Base-by-base conservation (phyloP, 2,329 filamentous ascomycete species). In the Nothomitra cinnamomea region DNA sequence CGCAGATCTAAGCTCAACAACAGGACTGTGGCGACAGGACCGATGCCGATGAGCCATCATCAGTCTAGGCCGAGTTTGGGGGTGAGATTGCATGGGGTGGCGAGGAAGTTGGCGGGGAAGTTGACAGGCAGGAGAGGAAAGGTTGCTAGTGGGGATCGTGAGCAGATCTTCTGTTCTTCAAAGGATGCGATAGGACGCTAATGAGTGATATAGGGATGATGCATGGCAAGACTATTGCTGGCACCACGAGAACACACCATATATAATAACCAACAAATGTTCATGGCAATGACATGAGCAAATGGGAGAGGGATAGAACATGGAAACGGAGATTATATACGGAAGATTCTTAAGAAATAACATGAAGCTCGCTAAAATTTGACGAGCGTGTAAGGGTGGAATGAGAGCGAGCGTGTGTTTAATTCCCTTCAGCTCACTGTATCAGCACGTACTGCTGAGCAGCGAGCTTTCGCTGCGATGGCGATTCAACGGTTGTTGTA, bases 81-180 rank as follows among this genome's bases (percentile, higher is more conserved):
- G 4, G 28, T 35, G 45, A 32, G 45, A 17, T 28, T 49, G 15
- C 45, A 49, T 35, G 45, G 45, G 22, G 45, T 24, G 25, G 45
- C 45, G 12, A 49, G 45, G 45, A 49, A 49, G 25, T 35, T 49
- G n/a, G 45, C 45, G 13, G 24, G 43, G 49, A 54, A 32, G 40
- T 10, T 54, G 43, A 49, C 53, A 50, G 47, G 43, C 32, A 54
- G 22, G 3, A 54, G 35, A 36, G 28, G 25, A 12, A 48, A 48
- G 25, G 24, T 4, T 17, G 22, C 21, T 35, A 19, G 38, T 8
- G 24, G 41, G 7, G 25, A 40, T 28, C 25, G 45, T 49, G 45
- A 49, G 45, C 17, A 32, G 5, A 32, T 10, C 10, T 32, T 10
- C 4, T 32, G 12, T 35, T 17, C 10, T n/a, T n/a, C n/a, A n/a